These are phyloP conservation scores for Passiflora organensis DNA, from an alignment of 345 rosid species.

Conservation along the genomic window DNA sequence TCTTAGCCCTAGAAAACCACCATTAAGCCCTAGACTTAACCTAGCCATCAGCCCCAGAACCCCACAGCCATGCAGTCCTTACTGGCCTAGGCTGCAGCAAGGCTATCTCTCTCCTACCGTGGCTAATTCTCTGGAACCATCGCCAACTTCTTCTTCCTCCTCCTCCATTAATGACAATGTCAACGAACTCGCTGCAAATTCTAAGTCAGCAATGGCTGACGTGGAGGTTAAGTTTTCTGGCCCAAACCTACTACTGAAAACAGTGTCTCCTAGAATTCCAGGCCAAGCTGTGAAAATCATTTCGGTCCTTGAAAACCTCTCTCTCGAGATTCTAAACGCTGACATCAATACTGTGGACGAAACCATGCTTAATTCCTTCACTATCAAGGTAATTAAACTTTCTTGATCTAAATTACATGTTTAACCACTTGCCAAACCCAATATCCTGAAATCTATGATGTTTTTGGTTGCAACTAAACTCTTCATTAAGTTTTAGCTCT, in stretches of 20 bases:
- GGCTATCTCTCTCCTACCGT: constrained; percentile 43
- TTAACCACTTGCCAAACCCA: too few relatives aligned
- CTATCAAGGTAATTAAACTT: constrained; percentile 98
- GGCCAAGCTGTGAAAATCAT: constrained; percentile 80
- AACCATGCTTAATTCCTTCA: constrained; percentile 78
- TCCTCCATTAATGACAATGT: constrained; percentile 31
- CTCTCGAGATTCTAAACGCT: constrained; percentile 73
- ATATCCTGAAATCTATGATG: too few relatives aligned
- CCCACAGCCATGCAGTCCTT: constrained; percentile 69
- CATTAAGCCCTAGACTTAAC: constrained; percentile 46
- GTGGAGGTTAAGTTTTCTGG: constrained; percentile 95
- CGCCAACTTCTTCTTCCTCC: constrained; percentile 57
- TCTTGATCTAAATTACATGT: too few relatives aligned
- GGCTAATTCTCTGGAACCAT: constrained; percentile 41
- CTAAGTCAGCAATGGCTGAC: constrained; percentile 76
- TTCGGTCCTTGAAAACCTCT: constrained; percentile 65
- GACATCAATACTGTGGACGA: constrained; percentile 63
- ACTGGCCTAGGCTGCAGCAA: constrained; percentile 41
- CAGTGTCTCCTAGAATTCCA: constrained; percentile 74
- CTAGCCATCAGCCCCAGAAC: constrained; percentile 85
- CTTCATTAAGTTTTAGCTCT: too few relatives aligned
- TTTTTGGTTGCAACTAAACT: too few relatives aligned
- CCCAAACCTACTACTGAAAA: constrained; percentile 69
- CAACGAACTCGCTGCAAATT: constrained; percentile 76
- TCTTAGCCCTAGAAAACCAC: constrained; percentile 66